Evolutionary conservation across 495 filamentous ascomycete genomes (phyloP), one percentile per base, ranked within the genome.

Genomic region (Aspergillus baeticus): DNA sequence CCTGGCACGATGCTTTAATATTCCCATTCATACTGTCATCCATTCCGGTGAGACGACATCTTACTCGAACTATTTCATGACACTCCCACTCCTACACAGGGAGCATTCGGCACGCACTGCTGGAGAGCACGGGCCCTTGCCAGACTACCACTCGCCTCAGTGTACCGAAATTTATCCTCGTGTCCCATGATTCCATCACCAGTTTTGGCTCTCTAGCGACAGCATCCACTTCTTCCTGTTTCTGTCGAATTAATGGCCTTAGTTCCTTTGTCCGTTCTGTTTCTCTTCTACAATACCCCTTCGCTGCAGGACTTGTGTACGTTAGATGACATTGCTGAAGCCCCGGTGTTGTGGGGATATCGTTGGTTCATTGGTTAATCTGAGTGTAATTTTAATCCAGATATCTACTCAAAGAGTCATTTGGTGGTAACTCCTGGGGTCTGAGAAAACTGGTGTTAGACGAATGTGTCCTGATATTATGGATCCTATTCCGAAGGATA

Each of bases 1-100:
- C 94, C 94, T 0, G 93, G 94, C 17, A 92, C 90, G 52, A 80
- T 89, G 61, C 78, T 98, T 51, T 96, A 73, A 80, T 36, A n/a
- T 47, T 18, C 37, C 33, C 8, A 13, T 55, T 46, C 13, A 52
- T 31, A 18, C 37, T n/a, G n/a, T n/a, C 11, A 46, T 26, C 26
- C 14, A 17, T 15, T 46, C 14, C 15, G 21, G 29, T 54, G 14
- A 37, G 37, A 34, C 18, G 20, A 22, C 29, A 45, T 38, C 26
- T 26, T 46, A 38, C 20, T 41, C 22, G 11, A 35, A n/a, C 34
- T 20, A 11, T 26, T 13, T 26, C 17, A 31, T 46, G 17, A 11
- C 6, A 13, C 17, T 22, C n/a, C 41, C 3, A 11, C 17, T 1
- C 41, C 41, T 23, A 21, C 13, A 21, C 6, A 43, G 20, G 17